A percentile compares a stretch with the other conserved stretches of the same genome.
Conservation (phyloP, 148 eudicot species). For the Dianthus caryophyllus region DNA sequence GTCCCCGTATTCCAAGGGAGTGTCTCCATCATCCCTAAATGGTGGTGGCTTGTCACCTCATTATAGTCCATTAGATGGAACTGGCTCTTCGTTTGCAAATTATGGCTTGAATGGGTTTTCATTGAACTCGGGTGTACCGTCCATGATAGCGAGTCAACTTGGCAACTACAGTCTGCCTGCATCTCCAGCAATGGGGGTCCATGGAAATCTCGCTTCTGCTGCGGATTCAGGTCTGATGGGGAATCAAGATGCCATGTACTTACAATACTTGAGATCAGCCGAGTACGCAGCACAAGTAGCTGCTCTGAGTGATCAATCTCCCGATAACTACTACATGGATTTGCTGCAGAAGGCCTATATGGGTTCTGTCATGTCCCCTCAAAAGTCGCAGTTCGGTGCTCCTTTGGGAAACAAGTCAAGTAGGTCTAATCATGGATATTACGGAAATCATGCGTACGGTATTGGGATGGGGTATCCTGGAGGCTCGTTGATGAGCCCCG, state of each 20-base stretch:
- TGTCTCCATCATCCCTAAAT: slow-evolving; percentile 38
- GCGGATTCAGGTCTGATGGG: slow-evolving; percentile 47
- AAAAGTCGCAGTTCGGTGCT: slow-evolving; percentile 63
- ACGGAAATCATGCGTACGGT: slow-evolving; percentile 61
- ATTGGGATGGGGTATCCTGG: slow-evolving; percentile 92
- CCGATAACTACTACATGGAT: slow-evolving; percentile 61
- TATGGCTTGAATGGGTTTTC: slow-evolving; percentile 67
- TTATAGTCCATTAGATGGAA: slow-evolving; percentile 53
- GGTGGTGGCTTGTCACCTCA: slow-evolving; percentile 50
- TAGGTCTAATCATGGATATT: slow-evolving; percentile 69
- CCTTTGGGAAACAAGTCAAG: slow-evolving; percentile 50
- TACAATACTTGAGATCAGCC: slow-evolving; percentile 68
- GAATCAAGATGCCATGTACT: slow-evolving; percentile 77
- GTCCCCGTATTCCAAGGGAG: slow-evolving; percentile 50
- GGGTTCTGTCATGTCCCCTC: slow-evolving; percentile 66
- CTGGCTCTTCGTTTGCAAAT: slow-evolving; percentile 47
- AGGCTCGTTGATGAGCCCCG: slow-evolving; percentile 71
- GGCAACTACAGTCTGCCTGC: slow-evolving; percentile 64
- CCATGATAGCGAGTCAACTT: slow-evolving; percentile 57
- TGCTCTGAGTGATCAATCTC: slow-evolving; percentile 61
- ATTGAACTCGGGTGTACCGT: slow-evolving; percentile 48
- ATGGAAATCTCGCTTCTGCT: slow-evolving; percentile 32
- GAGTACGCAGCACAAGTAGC: slow-evolving; percentile 71
- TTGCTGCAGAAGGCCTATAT: slow-evolving; percentile 76
- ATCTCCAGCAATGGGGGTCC: slow-evolving; percentile 58